Percentiles rank a stretch among this genome's conserved stretches.
Conservation (phyloP, 2,329 filamentous ascomycete genomes). For the Colletotrichum paranaense region DNA sequence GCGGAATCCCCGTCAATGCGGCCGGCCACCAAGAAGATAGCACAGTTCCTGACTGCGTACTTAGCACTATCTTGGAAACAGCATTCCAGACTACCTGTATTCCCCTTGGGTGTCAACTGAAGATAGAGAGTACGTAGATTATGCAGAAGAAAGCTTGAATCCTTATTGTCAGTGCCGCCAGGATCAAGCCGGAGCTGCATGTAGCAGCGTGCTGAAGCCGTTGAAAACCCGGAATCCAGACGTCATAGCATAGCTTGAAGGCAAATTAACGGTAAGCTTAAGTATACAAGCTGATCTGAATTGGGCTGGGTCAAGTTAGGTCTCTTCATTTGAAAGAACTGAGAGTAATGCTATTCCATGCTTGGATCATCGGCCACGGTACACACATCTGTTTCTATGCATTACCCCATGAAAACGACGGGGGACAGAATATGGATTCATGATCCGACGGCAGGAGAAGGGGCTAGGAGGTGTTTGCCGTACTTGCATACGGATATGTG, state of each 20-base stretch:
- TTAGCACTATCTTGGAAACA: neutral
- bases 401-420: neutral
- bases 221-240: neutral
- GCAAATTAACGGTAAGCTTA: neutral
- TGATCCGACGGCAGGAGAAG: neutral
- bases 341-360: neutral
- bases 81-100: neutral
- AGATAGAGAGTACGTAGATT: slow-evolving; percentile 17
- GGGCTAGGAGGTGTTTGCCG: neutral
- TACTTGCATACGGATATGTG: neutral
- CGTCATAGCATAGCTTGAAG: slow-evolving; percentile 16
- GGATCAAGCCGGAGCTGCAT: neutral
- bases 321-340: neutral
- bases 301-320: neutral
- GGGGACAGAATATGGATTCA: neutral
- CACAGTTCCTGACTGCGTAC: neutral
- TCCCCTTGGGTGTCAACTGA: slow-evolving; percentile 18
- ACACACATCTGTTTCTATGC: neutral
- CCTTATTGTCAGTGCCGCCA: neutral
- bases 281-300: neutral
- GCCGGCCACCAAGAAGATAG: neutral
- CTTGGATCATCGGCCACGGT: neutral
- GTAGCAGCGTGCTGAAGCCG: neutral
- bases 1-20: neutral
- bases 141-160: slow-evolving; percentile 28